phyloP scores from a whole-genome alignment of 2,329 filamentous ascomycete species.

The Purpureocillium lavendulum region DNA sequence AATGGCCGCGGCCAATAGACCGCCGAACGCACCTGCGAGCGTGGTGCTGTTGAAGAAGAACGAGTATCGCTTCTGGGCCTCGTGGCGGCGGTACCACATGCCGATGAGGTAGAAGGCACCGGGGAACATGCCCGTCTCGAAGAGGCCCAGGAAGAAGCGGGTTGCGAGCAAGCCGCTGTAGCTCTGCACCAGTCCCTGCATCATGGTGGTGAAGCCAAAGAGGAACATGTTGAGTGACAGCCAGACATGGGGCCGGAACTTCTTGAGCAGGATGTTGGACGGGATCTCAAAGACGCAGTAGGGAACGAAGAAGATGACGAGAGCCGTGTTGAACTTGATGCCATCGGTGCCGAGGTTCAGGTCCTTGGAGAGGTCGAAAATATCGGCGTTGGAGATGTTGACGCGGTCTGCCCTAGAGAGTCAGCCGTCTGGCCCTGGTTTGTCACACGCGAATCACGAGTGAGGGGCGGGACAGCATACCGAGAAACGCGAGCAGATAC shows the following conservation, averaged over 20 bases:
- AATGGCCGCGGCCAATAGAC: constrained; percentile 76
- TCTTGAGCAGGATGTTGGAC: constrained; percentile 59
- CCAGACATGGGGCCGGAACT: constrained; percentile 55
- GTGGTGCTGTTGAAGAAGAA: constrained; percentile 88
- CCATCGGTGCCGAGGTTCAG: constrained; percentile 42
- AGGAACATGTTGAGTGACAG: constrained; percentile 75
- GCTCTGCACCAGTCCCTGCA: constrained; percentile 70
- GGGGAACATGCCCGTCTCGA: constrained; percentile 65
- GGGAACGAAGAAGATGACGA: constrained; percentile 76
- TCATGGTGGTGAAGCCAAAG: constrained; percentile 68
- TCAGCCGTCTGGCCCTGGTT: no score
- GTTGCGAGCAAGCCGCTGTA: constrained; percentile 71
- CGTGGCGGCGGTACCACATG: constrained; percentile 83
- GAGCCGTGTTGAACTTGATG: constrained; percentile 62
- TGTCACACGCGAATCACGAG: no score
- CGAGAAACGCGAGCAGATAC: constrained; percentile 62
- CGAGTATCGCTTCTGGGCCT: constrained; percentile 85
- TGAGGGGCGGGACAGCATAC: no score
- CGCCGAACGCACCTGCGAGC: constrained; percentile 76
- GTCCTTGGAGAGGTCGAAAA: constrained; percentile 57
- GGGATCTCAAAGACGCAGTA: constrained; percentile 68
- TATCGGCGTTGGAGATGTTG: constrained; percentile 70
- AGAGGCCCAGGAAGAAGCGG: constrained; percentile 77
- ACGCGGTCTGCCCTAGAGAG: constrained; percentile 43
- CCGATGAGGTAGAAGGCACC: constrained; percentile 61